Conservation (phyloP, 1,284 basidiomycete species). For the Wolfiporia cocos region DNA sequence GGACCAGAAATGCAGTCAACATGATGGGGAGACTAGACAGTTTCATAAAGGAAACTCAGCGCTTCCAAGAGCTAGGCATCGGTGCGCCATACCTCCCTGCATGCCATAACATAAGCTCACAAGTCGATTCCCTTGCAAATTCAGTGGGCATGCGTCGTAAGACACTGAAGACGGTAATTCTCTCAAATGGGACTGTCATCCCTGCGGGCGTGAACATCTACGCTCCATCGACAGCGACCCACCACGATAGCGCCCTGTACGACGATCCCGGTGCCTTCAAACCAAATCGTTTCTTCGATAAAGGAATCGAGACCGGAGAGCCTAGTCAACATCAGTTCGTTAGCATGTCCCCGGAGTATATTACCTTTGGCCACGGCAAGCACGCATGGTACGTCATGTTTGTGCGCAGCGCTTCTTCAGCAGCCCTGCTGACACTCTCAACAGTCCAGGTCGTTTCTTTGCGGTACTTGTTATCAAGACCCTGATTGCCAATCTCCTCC, state of each 20-base stretch:
- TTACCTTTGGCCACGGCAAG: background rate
- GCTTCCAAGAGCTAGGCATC: background rate
- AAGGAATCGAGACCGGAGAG: background rate
- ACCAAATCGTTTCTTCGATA: background rate
- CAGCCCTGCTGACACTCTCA: background rate
- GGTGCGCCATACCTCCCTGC: background rate
- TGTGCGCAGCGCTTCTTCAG: background rate
- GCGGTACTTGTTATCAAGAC: background rate
- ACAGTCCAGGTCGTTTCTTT: background rate
- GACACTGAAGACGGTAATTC: background rate
- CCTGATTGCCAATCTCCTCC: background rate
- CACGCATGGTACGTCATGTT: background rate
- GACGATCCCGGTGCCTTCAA: background rate
- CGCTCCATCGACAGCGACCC: too few species aligned
- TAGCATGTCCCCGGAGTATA: background rate
- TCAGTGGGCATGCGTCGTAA: background rate
- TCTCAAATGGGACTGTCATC: background rate
- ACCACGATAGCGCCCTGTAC: background rate
- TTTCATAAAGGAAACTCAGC: background rate
- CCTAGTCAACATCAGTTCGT: background rate
- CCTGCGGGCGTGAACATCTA: background rate
- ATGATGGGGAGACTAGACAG: background rate
- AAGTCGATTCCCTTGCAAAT: background rate
- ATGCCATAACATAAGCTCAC: background rate
- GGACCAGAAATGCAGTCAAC: background rate